A percentile compares a stretch with the other conserved stretches of the same genome.
Conservation (phyloP, 108 stramenopile genomes). For the Cyclotella kingstonii region DNA sequence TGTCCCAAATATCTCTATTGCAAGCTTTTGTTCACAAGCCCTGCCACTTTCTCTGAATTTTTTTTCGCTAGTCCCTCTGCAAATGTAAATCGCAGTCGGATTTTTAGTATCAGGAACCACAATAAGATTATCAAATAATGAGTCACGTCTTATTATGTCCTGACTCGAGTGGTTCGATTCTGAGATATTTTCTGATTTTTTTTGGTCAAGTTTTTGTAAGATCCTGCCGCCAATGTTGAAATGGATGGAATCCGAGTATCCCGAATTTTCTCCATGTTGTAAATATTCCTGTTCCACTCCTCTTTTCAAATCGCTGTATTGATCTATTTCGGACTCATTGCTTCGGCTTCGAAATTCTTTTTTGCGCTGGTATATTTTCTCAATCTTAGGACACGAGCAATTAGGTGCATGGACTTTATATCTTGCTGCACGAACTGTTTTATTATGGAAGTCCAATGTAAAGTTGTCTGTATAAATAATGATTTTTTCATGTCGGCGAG, state of each 20-base stretch:
- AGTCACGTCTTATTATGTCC: neutral
- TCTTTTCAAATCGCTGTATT: no score
- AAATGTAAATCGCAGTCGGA: slow-evolving; percentile 18
- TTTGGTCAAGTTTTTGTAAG: neutral
- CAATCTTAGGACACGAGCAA: slow-evolving; percentile 39
- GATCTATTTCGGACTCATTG: neutral
- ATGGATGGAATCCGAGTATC: neutral
- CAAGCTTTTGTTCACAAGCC: slow-evolving; percentile 22
- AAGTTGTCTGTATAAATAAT: slow-evolving; percentile 8
- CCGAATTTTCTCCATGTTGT: no score
- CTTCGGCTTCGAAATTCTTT: neutral
- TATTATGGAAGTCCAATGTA: slow-evolving; percentile 10
- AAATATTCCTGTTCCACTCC: no score
- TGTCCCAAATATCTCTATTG: slow-evolving; percentile 21
- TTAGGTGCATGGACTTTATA: slow-evolving; percentile 53
- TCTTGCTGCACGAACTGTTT: slow-evolving; percentile 18
- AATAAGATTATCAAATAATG: slow-evolving; percentile 25
- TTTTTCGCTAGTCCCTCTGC: slow-evolving; percentile 6
- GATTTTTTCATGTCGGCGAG: no score
- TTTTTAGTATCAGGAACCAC: slow-evolving; percentile 36
- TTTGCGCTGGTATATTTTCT: slow-evolving; percentile 10
- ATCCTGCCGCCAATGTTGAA: slow-evolving; percentile 8
- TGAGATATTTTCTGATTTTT: neutral
- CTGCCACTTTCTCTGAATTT: slow-evolving; percentile 15
- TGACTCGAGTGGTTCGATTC: neutral